Evolutionary conservation across 139 green algal species (phyloP).

Genomic region (Diplosphaera chodatii): DNA sequence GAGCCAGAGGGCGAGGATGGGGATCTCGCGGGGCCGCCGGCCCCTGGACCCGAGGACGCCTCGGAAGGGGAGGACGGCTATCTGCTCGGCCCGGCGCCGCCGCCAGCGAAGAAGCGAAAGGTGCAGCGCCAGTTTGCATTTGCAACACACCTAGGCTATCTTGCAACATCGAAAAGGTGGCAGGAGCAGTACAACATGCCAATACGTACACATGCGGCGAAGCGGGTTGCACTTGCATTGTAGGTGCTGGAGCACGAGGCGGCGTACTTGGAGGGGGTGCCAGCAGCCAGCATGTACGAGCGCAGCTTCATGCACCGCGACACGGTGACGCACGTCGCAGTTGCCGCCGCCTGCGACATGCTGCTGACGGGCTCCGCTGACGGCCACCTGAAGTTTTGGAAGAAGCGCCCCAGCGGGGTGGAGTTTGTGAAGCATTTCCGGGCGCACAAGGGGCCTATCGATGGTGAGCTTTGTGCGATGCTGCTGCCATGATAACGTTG

Average conservation of each 20-base stretch:
- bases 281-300: slow-evolving; percentile 87
- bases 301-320: slow-evolving; percentile 98
- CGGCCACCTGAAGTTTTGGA: slow-evolving; percentile 98
- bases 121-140: no score
- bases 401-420: slow-evolving; percentile 78
- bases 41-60: not conserved
- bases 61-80: slow-evolving; percentile 17
- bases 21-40: not conserved
- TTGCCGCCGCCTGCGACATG: slow-evolving; percentile 58
- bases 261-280: slow-evolving; percentile 68
- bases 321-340: slow-evolving; percentile 78
- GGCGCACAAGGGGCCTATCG: slow-evolving; percentile 77
- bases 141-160: no score
- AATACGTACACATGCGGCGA: no score
- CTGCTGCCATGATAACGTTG: not conserved
- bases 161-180: no score
- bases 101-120: slow-evolving; percentile 57
- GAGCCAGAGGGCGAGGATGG: not conserved
- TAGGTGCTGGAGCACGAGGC: slow-evolving; percentile 73
- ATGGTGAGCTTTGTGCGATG: slow-evolving; percentile 33
- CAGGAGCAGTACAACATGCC: no score
- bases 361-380: slow-evolving; percentile 78
- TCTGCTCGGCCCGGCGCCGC: slow-evolving; percentile 33
- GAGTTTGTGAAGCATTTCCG: slow-evolving; percentile 88
- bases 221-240: not conserved